Base-by-base conservation (phyloP, 345 rosid species). In the Salix purpurea region DNA sequence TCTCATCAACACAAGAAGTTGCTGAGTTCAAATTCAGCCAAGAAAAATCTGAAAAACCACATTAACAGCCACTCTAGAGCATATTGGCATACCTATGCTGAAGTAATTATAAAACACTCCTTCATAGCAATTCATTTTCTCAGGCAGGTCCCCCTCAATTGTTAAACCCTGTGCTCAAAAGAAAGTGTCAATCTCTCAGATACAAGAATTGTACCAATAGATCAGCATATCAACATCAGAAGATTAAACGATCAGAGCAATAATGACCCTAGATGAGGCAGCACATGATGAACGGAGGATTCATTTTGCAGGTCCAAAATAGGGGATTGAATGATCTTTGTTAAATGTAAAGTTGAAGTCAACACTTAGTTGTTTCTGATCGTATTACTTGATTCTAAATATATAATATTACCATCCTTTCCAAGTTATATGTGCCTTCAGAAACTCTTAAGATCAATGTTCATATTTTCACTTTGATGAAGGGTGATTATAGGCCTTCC, bases 51-150 rank as follows among this genome's bases (percentile, higher is more conserved):
- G 0, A 39, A 75, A 26, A 26, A 56, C 28, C 66, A 62, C 40
- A n/a, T 62, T 65, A 52, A 12, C 3, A 14, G 39, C 36, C 26
- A 66, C 42, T 76, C 71, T 34, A 75, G 70, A 37, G 67, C 58
- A 48, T 74, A 16, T 21, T 52, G 74, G 36, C 74, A 77, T 85
- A 93, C 98, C 99, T 83, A 96, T 88, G 81, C 99, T 94, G 79
- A 89, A 96, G 84, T 96, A 96, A 83, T 92, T 96, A 80, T 94
- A 94, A 75, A 96, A 94, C 28, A 94, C 94, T 81, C 99, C 97
- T 82, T 87, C 94, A 72, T 91, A 88, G 72, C 87, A 87, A 42
- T 79, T 87, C 56, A 74, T 67, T 40, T 84, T 82, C 74, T 89
- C 94, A 46, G 92, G 92, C 80, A 87, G 66, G 56, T 83, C 81